Percentiles rank a stretch among this genome's conserved stretches.
These are phyloP conservation scores for Cyclotella baltica DNA, from an alignment of 108 stramenopile species.

Conservation along the genomic window DNA sequence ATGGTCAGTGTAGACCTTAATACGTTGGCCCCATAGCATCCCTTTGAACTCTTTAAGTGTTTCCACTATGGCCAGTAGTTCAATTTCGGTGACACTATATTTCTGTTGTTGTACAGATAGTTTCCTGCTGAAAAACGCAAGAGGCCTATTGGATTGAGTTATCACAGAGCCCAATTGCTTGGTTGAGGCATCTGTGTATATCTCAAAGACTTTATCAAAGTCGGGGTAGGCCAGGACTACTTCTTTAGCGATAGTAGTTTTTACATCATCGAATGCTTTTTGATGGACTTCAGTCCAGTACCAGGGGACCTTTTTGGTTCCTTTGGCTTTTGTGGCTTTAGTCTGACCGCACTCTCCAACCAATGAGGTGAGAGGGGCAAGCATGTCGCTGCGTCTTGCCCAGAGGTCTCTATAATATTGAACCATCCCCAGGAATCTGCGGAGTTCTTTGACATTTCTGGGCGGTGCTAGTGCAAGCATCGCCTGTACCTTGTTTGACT, in stretches of 20 bases:
- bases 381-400: too few relatives aligned
- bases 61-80: conserved; percentile 13
- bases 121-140: neutral
- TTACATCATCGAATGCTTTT: conserved; percentile 31
- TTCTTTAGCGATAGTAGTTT: conserved; percentile 18
- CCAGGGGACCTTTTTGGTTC: too few relatives aligned
- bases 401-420: too few relatives aligned
- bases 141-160: too few relatives aligned
- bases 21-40: neutral
- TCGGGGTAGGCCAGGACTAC: conserved; percentile 45
- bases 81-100: conserved; percentile 3
- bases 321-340: too few relatives aligned
- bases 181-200: conserved; percentile 52
- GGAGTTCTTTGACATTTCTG: too few relatives aligned
- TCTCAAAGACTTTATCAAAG: conserved; percentile 50
- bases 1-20: conserved; percentile 18
- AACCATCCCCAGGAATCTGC: too few relatives aligned
- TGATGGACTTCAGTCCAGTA: too few relatives aligned
- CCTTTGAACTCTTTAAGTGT: neutral
- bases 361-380: too few relatives aligned
- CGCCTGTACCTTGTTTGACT: too few relatives aligned
- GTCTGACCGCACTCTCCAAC: too few relatives aligned
- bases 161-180: neutral
- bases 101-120: neutral
- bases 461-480: too few relatives aligned